Evolutionary conservation across 2,329 filamentous ascomycete genomes (phyloP).

Genomic region (Xylariaceae sp.): DNA sequence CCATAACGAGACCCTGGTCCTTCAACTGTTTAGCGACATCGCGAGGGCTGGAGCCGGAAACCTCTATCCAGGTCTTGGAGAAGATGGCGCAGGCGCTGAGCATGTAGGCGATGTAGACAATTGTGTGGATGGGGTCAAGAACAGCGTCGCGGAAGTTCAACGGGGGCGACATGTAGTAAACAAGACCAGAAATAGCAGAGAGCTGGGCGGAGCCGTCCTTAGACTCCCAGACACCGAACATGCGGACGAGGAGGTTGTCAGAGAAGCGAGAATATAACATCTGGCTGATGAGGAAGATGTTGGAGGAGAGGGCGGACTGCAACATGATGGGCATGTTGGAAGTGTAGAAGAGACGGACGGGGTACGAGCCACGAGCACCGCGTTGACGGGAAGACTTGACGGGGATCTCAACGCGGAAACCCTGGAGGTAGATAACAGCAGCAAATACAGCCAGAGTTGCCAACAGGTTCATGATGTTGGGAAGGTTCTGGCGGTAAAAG

Average conservation of each 20-base stretch:
- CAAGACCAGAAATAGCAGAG: conserved; percentile 84
- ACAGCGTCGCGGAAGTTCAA: conserved; percentile 97
- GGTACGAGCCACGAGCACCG: conserved; percentile 96
- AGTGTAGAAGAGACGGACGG: conserved; percentile 98
- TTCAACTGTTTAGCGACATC: conserved; percentile 99
- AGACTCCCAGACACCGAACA: conserved; percentile 97
- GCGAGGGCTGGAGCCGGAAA: conserved; percentile 93
- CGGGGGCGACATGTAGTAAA: conserved; percentile 99
- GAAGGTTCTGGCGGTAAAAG: conserved; percentile 98
- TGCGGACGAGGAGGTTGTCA: conserved; percentile 95
- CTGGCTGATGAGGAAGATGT: conserved; percentile 98
- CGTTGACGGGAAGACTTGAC: conserved; percentile 99
- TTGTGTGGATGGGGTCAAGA: conserved; percentile 93
- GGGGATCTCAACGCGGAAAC: conserved; percentile 99
- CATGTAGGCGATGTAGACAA: conserved; percentile 96
- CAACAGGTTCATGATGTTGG: conserved; percentile 98
- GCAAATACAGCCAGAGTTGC: conserved; percentile 91
- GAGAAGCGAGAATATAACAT: conserved; percentile 99
- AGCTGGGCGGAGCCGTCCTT: conserved; percentile 95
- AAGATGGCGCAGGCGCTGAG: conserved; percentile 95
- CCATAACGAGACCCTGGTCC: conserved; percentile 99
- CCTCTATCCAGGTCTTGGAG: conserved; percentile 99
- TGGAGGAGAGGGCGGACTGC: conserved; percentile 96
- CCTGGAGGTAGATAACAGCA: conserved; percentile 97
- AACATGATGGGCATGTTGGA: conserved; percentile 99